Evolutionary conservation across 2,329 filamentous ascomycete species (phyloP).

Genomic region (Hypoxylon sp.): DNA sequence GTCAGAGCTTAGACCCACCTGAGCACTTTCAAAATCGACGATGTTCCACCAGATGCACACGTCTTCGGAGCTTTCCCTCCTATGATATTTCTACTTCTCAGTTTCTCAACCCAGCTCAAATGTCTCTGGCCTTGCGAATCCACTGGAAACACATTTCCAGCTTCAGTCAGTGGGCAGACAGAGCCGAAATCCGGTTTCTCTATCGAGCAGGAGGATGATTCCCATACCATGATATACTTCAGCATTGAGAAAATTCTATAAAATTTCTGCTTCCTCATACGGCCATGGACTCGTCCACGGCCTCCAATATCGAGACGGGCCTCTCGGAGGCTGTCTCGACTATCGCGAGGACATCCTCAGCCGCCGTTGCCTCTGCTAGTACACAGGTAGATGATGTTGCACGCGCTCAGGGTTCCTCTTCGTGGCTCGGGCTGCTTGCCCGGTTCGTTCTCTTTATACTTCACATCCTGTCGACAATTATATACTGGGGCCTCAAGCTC

Average conservation of each 20-base stretch:
- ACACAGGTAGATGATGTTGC: slow-evolving; percentile 47
- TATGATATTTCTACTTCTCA: slow-evolving; percentile 20
- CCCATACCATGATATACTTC: slow-evolving; percentile 28
- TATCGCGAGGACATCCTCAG: slow-evolving; percentile 48
- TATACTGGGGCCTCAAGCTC: slow-evolving; percentile 88
- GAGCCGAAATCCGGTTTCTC: slow-evolving; percentile 18
- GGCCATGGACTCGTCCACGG: slow-evolving; percentile 34
- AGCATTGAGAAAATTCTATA: slow-evolving; percentile 10
- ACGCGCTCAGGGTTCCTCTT: slow-evolving; percentile 54
- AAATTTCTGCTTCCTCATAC: slow-evolving; percentile 11
- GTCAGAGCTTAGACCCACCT: slow-evolving; percentile 25
- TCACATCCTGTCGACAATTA: slow-evolving; percentile 69
- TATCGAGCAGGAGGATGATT: slow-evolving; percentile 46
- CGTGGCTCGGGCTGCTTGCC: slow-evolving; percentile 72
- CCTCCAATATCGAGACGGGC: slow-evolving; percentile 36
- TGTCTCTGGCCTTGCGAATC: slow-evolving; percentile 38
- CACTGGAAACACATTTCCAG: slow-evolving; percentile 42
- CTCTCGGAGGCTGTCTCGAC: slow-evolving; percentile 49
- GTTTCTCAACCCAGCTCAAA: slow-evolving; percentile 34
- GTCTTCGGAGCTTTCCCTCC: slow-evolving; percentile 41
- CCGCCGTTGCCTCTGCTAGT: slow-evolving; percentile 47
- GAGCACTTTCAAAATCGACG: slow-evolving; percentile 31
- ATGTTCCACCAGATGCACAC: slow-evolving; percentile 37
- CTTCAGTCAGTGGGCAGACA: slow-evolving; percentile 28
- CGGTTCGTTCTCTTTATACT: slow-evolving; percentile 69